Evolutionary conservation across 2,329 filamentous ascomycete genomes (phyloP), one percentile per base, ranked within the genome.

Genomic region (Penicillium olsonii): DNA sequence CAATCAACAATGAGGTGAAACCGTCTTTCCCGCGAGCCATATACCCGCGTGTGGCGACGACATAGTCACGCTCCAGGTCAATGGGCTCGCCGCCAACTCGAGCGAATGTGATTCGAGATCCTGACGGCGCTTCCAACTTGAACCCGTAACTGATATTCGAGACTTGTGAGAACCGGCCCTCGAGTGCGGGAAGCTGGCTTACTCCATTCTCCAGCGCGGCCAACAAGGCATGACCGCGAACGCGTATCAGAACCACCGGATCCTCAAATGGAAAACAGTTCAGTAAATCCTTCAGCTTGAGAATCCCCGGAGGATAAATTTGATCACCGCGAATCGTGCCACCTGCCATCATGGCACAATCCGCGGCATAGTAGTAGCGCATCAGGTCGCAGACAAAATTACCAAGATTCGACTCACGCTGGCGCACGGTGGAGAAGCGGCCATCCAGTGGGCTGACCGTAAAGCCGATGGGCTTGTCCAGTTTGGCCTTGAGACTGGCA

Each of bases 331-430:
- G 83, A 45, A 95, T 90, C 0, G 91, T 95, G 0, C 91, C 91
- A 0, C 87, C 81, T 0, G 88, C 90, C 85, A 95, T 94, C 54
- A 95, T 78, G 24, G 84, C 83, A 65, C 90, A 95, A 60, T 96
- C 92, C 0, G 88, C 85, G 5, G 78, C 74, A 66, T 96, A 90
- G 65, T 95, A 87, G 53, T 84, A 84, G 7, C 90, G 82, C 90
- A 96, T 95, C 19, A 96, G 80, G 66, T 96, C 91, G 70, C 88
- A 94, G 3, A 95, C 87, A 68, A 95, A 95, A 70, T 96, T 96
- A 1, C 88, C 90, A 12, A 95, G 75, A 64, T 96, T 96, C 46
- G 87, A 90, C 70, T 96, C 91, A 38, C 75, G 78, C 17, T 83
- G 75, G 10, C 91, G 80, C 0, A 95, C 89, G 0, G 90, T 95